Evolutionary conservation across 78 protist genomes (phyloP).

Genomic region (Dictyostelium purpureum): DNA sequence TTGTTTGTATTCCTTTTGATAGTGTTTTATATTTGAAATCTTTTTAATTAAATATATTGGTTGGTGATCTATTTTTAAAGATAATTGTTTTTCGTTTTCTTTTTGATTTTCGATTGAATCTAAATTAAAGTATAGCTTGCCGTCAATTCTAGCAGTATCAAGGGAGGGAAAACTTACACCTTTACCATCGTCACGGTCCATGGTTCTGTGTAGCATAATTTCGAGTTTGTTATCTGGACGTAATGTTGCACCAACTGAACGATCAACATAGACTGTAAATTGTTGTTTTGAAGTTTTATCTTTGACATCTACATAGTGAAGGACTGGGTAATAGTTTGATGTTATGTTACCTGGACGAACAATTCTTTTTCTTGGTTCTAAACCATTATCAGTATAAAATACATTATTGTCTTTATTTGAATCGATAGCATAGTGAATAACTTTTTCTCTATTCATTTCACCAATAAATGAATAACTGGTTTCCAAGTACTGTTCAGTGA

Average conservation of each 20-base stretch:
- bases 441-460: background rate
- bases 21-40: too few species aligned
- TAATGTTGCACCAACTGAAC: background rate
- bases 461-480: background rate
- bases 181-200: conserved; percentile 32
- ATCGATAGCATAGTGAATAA: background rate
- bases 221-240: background rate
- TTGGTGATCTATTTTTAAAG: too few species aligned
- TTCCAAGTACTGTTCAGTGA: background rate
- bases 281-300: background rate
- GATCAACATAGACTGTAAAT: conserved; percentile 42
- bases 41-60: too few species aligned
- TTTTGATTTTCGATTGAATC: background rate
- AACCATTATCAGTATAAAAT: conserved; percentile 73
- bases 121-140: background rate
- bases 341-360: background rate
- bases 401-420: background rate
- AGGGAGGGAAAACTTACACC: background rate
- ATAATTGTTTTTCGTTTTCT: too few species aligned
- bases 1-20: background rate
- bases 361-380: conserved; percentile 12
- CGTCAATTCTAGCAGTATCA: conserved; percentile 13
- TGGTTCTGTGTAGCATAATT: conserved; percentile 65
- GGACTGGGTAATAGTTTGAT: conserved; percentile 25
- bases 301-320: background rate